Evolutionary conservation across 1,139 yeast species (phyloP).

Genomic region (Suhomyces chickasaworum): DNA sequence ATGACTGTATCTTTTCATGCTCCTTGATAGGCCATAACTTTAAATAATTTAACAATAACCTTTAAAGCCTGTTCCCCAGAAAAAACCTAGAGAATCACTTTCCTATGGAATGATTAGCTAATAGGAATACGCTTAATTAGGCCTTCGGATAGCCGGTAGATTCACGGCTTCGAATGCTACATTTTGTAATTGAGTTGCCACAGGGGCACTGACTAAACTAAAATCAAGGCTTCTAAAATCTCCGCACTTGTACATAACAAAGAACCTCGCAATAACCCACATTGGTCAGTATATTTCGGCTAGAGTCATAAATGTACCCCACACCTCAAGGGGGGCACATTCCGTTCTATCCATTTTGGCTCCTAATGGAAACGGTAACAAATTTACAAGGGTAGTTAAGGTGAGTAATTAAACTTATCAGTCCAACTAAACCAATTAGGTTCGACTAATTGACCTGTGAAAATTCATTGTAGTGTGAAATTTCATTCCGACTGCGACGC

Average conservation of each 20-base stretch:
- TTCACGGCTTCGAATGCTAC: background rate
- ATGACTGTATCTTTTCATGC: background rate
- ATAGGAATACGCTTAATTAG: background rate
- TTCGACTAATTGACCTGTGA: background rate
- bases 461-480: background rate
- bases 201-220: background rate
- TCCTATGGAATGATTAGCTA: background rate
- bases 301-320: conserved; percentile 1
- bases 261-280: conserved; percentile 1
- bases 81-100: background rate
- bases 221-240: conserved; percentile 1
- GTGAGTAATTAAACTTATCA: background rate
- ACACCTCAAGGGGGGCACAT: conserved; percentile 5
- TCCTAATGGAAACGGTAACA: background rate
- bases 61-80: conserved; percentile 2
- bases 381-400: background rate
- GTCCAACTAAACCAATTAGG: background rate
- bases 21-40: background rate
- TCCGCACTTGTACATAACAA: conserved; percentile 1
- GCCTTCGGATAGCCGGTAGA: conserved; percentile 1
- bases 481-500: too few species aligned
- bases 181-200: background rate
- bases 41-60: background rate
- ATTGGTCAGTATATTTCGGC: conserved; percentile 2
- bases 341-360: conserved; percentile 1